phyloP scores from a whole-genome alignment of 352 stramenopile species.

The Phytophthora melonis region DNA sequence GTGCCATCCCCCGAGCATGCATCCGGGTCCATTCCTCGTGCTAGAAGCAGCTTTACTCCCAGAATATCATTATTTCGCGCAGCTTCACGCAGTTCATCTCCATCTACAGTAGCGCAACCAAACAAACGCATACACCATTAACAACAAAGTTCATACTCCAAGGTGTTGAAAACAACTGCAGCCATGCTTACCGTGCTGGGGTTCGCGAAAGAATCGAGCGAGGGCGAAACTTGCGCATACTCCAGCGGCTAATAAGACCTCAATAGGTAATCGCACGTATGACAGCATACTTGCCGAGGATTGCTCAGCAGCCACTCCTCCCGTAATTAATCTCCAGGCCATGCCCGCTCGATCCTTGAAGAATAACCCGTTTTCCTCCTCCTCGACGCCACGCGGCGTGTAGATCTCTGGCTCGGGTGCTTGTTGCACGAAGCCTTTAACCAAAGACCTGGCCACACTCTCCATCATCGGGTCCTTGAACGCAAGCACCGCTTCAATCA shows the following conservation, averaged over 20 bases:
- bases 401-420: constrained; percentile 41
- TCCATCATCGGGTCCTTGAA: constrained; percentile 58
- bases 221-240: constrained; percentile 70
- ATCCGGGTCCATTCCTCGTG: constrained; percentile 64
- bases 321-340: constrained; percentile 30
- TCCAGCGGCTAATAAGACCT: constrained; percentile 55
- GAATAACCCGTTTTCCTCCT: constrained; percentile 13
- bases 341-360: constrained; percentile 21
- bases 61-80: constrained; percentile 77
- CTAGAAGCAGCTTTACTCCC: constrained; percentile 66
- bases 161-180: neutral
- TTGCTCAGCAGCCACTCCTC: constrained; percentile 1
- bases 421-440: constrained; percentile 44
- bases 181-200: constrained; percentile 62
- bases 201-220: constrained; percentile 72
- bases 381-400: constrained; percentile 19
- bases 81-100: constrained; percentile 79
- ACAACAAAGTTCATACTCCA: neutral
- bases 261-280: constrained; percentile 51
- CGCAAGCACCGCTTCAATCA: constrained; percentile 58
- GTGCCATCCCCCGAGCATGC: constrained; percentile 64
- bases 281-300: constrained; percentile 14
- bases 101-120: constrained; percentile 48
- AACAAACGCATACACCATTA: constrained; percentile 6
- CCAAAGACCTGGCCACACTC: constrained; percentile 25